Evolutionary conservation across 768 basidiomycete genomes (phyloP), one percentile per base, ranked within the genome.

Genomic region (Russula sp.): DNA sequence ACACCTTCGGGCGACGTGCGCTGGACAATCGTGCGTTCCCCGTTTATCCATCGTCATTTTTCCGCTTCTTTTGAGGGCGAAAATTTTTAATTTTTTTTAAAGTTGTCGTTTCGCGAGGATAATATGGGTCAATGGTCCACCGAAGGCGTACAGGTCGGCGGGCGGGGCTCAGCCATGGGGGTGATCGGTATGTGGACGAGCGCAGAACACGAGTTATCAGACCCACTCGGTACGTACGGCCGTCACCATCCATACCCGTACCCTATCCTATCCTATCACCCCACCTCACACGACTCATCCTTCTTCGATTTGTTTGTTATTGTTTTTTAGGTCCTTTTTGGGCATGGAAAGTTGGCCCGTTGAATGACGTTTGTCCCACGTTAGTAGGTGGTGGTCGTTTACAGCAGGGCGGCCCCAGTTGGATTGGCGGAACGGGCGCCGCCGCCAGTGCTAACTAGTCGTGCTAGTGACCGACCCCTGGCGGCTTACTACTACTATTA

Each of bases 91-190:
- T n/a, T 58, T 11, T 36, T 13, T 13, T 16, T 30, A 30, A 5
- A 74, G 73, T 56, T 56, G 18, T 67, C 71, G 0, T 60, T 60
- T 8, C 64, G 70, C 24, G 74, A 75, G 13, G 72, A 77, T 20
- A 69, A 71, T 22, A 64, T 64, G 5, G 74, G 79, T 0, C 79
- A 83, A 65, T 86, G 84, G 84, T 72, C 75, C 1, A 80, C 77
- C 14, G 84, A 86, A 64, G 81, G 78, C n/a, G 73, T 86, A 0
- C 84, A 86, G 64, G 71, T 85, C 13, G 85, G 85, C 14, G 79
- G 79, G 2, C 73, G 81, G 18, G 83, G 82, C 7, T 82, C 82
- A n/a, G 79, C 78, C 0, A 69, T 77, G 24, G 85, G 85, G 10
- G 71, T 83, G 2, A 73, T 86, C 1, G 84, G 84, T 9, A 69